These are phyloP conservation scores for Fusarium caatingaense DNA, from an alignment of 2,329 filamentous ascomycete genomes.

Conservation along the genomic window DNA sequence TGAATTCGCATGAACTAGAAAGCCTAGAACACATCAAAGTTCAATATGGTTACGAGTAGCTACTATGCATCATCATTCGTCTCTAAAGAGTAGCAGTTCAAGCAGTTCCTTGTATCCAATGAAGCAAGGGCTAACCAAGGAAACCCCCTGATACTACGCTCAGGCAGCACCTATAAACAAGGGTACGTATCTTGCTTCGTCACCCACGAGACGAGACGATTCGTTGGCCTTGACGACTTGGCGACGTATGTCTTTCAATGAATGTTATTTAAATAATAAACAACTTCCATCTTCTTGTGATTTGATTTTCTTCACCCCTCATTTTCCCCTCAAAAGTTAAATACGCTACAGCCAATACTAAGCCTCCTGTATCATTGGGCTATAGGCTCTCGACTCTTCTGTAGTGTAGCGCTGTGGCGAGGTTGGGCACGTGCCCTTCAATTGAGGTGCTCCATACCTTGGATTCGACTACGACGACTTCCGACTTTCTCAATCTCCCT, in stretches of 20 bases:
- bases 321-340: background rate
- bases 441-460: slow-evolving; percentile 5
- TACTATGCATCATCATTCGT: background rate
- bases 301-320: background rate
- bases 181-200: slow-evolving; percentile 33
- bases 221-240: slow-evolving; percentile 35
- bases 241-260: slow-evolving; percentile 19
- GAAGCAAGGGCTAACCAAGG: slow-evolving; percentile 3
- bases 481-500: slow-evolving; percentile 10
- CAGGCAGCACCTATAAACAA: slow-evolving; percentile 26
- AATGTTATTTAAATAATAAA: background rate
- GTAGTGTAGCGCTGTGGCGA: slow-evolving; percentile 29
- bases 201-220: slow-evolving; percentile 19
- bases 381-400: background rate
- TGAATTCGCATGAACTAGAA: slow-evolving; percentile 29
- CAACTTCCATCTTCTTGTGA: background rate
- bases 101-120: background rate
- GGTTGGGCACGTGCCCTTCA: slow-evolving; percentile 34
- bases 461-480: slow-evolving; percentile 4
- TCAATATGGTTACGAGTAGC: background rate
- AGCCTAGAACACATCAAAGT: background rate
- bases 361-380: background rate
- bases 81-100: background rate
- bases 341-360: slow-evolving; percentile 19
- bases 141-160: slow-evolving; percentile 1